Evolutionary conservation across 2,329 filamentous ascomycete species (phyloP).

Genomic region (Acephala macrosclerotiorum): DNA sequence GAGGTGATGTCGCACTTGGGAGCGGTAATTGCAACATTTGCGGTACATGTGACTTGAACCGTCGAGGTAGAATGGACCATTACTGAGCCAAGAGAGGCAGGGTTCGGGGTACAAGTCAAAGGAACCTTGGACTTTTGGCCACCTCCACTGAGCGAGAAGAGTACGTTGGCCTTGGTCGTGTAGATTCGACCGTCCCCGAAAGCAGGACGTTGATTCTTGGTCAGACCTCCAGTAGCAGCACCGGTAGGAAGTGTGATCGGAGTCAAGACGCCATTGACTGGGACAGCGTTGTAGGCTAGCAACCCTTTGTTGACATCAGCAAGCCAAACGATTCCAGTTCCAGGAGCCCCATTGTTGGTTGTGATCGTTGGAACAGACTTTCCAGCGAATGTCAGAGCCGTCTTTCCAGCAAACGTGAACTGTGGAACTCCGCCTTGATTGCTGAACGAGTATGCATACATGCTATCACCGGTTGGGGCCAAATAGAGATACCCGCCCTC

Average conservation of each 20-base stretch:
- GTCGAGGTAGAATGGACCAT: conserved; percentile 2
- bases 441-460: conserved; percentile 19
- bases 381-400: conserved; percentile 10
- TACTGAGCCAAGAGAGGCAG: conserved; percentile 13
- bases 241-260: conserved; percentile 45
- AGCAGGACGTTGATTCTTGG: conserved; percentile 62
- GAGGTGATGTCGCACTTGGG: conserved; percentile 3
- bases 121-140: conserved; percentile 3
- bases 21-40: conserved; percentile 9
- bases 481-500: conserved; percentile 24
- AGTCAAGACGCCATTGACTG: background rate
- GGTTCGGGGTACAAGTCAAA: conserved; percentile 21
- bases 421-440: conserved; percentile 4
- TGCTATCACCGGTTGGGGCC: conserved; percentile 7
- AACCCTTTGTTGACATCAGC: background rate
- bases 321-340: conserved; percentile 16
- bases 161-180: conserved; percentile 51
- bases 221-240: conserved; percentile 56
- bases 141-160: background rate
- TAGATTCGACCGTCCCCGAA: conserved; percentile 63
- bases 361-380: conserved; percentile 17
- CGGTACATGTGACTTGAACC: conserved; percentile 15
- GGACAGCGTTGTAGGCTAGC: conserved; percentile 5
- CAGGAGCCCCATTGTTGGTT: conserved; percentile 10
- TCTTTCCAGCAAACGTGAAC: conserved; percentile 17